phyloP scores from a whole-genome alignment of 495 filamentous ascomycete species.

The Penicillium paxilli region DNA sequence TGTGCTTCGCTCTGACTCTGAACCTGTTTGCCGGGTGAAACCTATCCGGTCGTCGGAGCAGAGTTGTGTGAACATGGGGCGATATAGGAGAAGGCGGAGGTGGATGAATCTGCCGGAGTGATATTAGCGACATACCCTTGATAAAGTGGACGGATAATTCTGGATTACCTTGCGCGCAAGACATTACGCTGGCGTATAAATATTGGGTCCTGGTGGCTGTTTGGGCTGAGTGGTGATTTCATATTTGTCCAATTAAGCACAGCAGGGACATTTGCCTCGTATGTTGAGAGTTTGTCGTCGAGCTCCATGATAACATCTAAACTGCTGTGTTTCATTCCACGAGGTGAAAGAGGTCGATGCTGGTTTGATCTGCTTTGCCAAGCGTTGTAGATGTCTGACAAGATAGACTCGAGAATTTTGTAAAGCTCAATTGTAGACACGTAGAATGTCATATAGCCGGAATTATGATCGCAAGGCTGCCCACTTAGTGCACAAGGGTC shows the following conservation, averaged over 20 bases:
- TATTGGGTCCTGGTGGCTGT: conserved; percentile 10
- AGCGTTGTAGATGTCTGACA: conserved; percentile 44
- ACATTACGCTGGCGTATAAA: conserved; percentile 42
- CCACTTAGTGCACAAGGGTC: conserved; percentile 25
- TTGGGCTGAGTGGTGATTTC: conserved; percentile 4
- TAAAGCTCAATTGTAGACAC: conserved; percentile 42
- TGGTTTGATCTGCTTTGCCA: conserved; percentile 27
- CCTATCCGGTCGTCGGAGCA: conserved; percentile 34
- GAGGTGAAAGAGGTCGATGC: conserved; percentile 6
- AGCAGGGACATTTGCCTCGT: conserved; percentile 33
- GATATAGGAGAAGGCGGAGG: conserved; percentile 45
- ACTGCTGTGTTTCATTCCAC: conserved; percentile 21
- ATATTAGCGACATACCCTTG: too few species aligned
- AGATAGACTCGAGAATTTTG: conserved; percentile 41
- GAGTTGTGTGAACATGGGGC: conserved; percentile 46
- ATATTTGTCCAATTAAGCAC: conserved; percentile 37
- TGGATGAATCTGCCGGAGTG: conserved; percentile 37
- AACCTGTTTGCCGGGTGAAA: conserved; percentile 6
- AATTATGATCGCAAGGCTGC: conserved; percentile 22
- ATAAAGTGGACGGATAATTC: too few species aligned
- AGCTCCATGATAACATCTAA: conserved; percentile 42
- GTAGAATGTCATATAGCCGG: conserved; percentile 37
- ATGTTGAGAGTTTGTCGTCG: conserved; percentile 38
- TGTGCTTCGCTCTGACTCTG: background rate
- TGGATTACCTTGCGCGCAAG: conserved; percentile 38